Conservation (phyloP, 2,329 filamentous ascomycete species). For the Colletotrichum scovillei region DNA sequence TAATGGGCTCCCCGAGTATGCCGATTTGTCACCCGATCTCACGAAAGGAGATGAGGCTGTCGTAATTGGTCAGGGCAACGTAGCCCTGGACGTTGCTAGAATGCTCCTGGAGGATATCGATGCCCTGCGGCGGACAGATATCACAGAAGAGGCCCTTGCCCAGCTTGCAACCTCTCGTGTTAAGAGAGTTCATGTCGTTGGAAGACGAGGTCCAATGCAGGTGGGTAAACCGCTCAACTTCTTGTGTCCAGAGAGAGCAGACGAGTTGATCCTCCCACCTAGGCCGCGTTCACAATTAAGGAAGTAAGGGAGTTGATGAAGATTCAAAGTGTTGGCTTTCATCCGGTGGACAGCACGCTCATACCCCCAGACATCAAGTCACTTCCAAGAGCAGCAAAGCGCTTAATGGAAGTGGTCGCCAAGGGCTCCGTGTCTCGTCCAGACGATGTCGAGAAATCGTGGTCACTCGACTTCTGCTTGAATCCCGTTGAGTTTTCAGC, state of each 20-base stretch:
- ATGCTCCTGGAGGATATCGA: constrained; percentile 85
- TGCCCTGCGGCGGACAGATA: constrained; percentile 83
- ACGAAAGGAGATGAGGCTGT: constrained; percentile 83
- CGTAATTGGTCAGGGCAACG: constrained; percentile 94
- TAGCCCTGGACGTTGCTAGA: constrained; percentile 91
- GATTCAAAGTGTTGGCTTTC: constrained; percentile 77
- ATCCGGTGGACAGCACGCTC: constrained; percentile 73
- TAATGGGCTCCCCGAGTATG: constrained; percentile 90
- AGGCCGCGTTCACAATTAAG: constrained; percentile 96
- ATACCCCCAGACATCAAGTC: constrained; percentile 74
- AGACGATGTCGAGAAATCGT: constrained; percentile 70
- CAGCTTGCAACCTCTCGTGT: constrained; percentile 78
- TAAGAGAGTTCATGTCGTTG: constrained; percentile 86
- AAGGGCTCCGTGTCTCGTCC: constrained; percentile 74
- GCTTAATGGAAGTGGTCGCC: constrained; percentile 82
- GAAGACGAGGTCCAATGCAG: constrained; percentile 89
- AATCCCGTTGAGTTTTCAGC: constrained; percentile 77
- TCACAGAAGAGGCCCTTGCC: constrained; percentile 85
- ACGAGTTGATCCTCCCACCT: neutral
- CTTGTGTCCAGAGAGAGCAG: neutral
- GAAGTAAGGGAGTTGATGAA: constrained; percentile 90
- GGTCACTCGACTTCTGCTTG: constrained; percentile 89
- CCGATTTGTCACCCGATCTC: constrained; percentile 78
- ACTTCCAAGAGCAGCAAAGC: constrained; percentile 80
- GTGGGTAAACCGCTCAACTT: constrained; percentile 53